Evolutionary conservation across 371 early-diverging fungal species (phyloP).

Genomic region (Scutellospora calospora): DNA sequence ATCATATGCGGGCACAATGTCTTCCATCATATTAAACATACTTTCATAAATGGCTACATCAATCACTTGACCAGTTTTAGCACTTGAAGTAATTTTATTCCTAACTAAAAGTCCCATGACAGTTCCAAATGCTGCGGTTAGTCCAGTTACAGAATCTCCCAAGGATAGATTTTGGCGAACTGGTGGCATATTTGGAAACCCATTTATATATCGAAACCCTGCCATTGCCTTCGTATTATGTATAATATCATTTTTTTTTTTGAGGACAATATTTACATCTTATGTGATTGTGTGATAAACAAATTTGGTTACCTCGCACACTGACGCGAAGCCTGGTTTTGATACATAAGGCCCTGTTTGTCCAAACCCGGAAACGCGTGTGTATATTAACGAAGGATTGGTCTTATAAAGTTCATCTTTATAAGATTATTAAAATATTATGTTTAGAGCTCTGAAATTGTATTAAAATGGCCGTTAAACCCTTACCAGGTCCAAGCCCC

Average conservation of each 20-base stretch:
- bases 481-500: constrained; percentile 64
- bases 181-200: constrained; percentile 59
- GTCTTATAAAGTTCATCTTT: constrained; percentile 56
- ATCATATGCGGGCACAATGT: constrained; percentile 64
- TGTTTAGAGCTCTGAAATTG: neutral
- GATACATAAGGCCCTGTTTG: constrained; percentile 65
- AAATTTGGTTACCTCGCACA: constrained; percentile 53
- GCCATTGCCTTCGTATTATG: constrained; percentile 55
- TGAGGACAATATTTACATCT: neutral
- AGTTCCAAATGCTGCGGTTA: constrained; percentile 63
- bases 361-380: constrained; percentile 65
- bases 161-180: constrained; percentile 65
- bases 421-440: neutral
- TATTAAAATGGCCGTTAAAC: neutral
- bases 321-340: constrained; percentile 64
- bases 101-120: constrained; percentile 56
- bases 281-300: too few species aligned
- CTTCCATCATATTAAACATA: constrained; percentile 67
- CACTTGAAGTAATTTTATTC: constrained; percentile 47
- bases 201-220: constrained; percentile 63
- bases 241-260: neutral
- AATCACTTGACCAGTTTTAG: constrained; percentile 60
- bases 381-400: constrained; percentile 59
- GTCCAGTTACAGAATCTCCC: constrained; percentile 65
- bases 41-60: constrained; percentile 68